A percentile compares a stretch with the other conserved stretches of the same genome.
Evolutionary conservation across 2,329 filamentous ascomycete genomes (phyloP).

Genomic region (Plectosphaerella plurivora): DNA sequence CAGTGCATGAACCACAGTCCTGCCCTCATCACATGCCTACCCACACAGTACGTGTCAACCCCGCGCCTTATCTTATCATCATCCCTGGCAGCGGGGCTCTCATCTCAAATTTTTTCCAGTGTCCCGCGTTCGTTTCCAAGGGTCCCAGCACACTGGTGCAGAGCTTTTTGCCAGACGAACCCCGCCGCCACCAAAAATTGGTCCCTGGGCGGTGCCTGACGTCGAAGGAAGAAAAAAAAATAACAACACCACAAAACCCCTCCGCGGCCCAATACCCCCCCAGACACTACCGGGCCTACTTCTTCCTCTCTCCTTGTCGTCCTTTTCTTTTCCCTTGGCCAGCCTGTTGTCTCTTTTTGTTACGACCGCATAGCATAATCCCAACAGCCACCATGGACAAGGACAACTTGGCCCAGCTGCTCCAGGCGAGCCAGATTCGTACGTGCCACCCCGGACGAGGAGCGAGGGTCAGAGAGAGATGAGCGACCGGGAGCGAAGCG

Average conservation of each 20-base stretch:
- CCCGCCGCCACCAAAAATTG: not conserved
- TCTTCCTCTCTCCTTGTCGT: slow-evolving; percentile 10
- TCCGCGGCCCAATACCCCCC: slow-evolving; percentile 4
- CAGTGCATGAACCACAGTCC: not conserved
- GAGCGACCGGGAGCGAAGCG: not conserved
- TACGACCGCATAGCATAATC: not conserved
- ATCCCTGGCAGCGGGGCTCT: slow-evolving; percentile 5
- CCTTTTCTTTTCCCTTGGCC: slow-evolving; percentile 10
- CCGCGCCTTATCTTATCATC: slow-evolving; percentile 12
- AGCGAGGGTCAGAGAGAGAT: not conserved
- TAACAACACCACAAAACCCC: slow-evolving; percentile 6
- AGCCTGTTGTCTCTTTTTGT: slow-evolving; percentile 6
- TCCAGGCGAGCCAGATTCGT: slow-evolving; percentile 86
- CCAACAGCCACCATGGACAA: slow-evolving; percentile 32
- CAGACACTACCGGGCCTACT: not conserved
- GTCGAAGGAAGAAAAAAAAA: not conserved
- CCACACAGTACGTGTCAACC: not conserved
- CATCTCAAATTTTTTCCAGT: slow-evolving; percentile 11
- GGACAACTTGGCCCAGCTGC: slow-evolving; percentile 78
- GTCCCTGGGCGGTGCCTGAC: not conserved
- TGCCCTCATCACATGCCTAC: not conserved
- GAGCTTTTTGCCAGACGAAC: not conserved
- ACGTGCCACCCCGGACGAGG: slow-evolving; percentile 36
- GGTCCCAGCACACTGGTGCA: not conserved
- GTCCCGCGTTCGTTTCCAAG: not conserved